Conservation (phyloP, 805 yeast genomes). For the Ascoidea asiatica region DNA sequence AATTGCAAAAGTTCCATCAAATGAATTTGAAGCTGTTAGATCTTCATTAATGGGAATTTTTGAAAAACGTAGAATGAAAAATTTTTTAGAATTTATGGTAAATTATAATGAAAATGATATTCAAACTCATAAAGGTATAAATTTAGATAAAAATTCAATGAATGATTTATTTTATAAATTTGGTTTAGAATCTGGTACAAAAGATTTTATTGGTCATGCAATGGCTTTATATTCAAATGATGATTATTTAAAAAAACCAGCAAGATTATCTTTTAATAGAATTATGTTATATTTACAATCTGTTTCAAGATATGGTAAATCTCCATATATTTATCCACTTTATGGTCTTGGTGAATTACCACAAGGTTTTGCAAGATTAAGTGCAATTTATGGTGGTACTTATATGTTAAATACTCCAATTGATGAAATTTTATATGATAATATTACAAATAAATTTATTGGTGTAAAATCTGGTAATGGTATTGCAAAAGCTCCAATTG, state of each 20-base stretch:
- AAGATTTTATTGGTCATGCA: constrained; percentile 95
- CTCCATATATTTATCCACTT: constrained; percentile 91
- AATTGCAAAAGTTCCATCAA: constrained; percentile 91
- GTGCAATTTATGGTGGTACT: constrained; percentile 97
- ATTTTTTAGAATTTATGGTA: constrained; percentile 78
- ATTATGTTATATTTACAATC: constrained; percentile 76
- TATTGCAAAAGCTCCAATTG: constrained; percentile 79
- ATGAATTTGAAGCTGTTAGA: constrained; percentile 78
- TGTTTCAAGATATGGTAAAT: constrained; percentile 89
- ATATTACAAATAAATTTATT: constrained; percentile 54
- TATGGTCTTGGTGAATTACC: constrained; percentile 97
- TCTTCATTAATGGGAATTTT: constrained; percentile 92
- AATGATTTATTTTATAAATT: constrained; percentile 79
- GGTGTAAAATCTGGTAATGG: constrained; percentile 93
- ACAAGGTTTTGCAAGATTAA: constrained; percentile 95
- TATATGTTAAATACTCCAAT: constrained; percentile 96
- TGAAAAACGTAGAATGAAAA: constrained; percentile 91
- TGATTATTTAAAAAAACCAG: constrained; percentile 76
- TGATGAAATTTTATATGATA: constrained; percentile 71
- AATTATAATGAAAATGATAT: constrained; percentile 66
- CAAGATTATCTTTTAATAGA: constrained; percentile 83
- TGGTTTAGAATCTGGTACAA: constrained; percentile 85
- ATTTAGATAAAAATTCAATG: constrained; percentile 82
- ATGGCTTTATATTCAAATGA: constrained; percentile 97
- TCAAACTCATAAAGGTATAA: constrained; percentile 73